Percentiles rank a stretch among this genome's conserved stretches.
Conservation (phyloP, 2,329 filamentous ascomycete genomes). For the Ascochyta fabae region DNA sequence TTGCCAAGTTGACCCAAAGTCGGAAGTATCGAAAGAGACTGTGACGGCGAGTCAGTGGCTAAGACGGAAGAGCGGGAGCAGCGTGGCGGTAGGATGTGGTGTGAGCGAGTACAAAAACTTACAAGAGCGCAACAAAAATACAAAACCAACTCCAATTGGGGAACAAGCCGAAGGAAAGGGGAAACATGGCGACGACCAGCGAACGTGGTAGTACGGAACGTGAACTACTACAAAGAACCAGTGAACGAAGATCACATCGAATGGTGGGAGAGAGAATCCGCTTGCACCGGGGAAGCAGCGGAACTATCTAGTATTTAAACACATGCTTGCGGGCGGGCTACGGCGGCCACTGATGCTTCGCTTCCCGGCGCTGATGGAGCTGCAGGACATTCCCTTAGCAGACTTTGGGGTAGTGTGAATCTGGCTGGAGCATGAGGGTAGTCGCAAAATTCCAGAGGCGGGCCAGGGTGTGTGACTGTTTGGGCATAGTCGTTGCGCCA, state of each 20-base stretch:
- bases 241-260: slow-evolving; percentile 50
- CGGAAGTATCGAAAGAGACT: slow-evolving; percentile 90
- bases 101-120: slow-evolving; percentile 23
- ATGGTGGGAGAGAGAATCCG: slow-evolving; percentile 48
- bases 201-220: slow-evolving; percentile 46
- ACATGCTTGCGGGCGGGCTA: slow-evolving; percentile 48
- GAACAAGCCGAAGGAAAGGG: slow-evolving; percentile 45
- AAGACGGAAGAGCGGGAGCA: slow-evolving; percentile 2
- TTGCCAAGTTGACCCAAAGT: slow-evolving; percentile 79
- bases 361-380: slow-evolving; percentile 50
- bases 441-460: slow-evolving; percentile 45
- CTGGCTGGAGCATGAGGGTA: slow-evolving; percentile 50
- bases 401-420: slow-evolving; percentile 51
- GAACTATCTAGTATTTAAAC: slow-evolving; percentile 51
- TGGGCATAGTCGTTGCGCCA: slow-evolving; percentile 42
- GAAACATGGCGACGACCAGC: slow-evolving; percentile 49
- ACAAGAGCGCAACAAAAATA: slow-evolving; percentile 47
- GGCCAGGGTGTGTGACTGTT: slow-evolving; percentile 38
- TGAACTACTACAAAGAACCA: slow-evolving; percentile 42
- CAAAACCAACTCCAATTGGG: slow-evolving; percentile 51
- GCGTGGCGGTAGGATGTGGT: slow-evolving; percentile 13
- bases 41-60: slow-evolving; percentile 33
- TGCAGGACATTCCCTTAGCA: slow-evolving; percentile 50
- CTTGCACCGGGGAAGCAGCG: slow-evolving; percentile 47
- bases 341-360: slow-evolving; percentile 49